Evolutionary conservation across 2,329 filamentous ascomycete genomes (phyloP), one percentile per base, ranked within the genome.

Genomic region (Penicillium decumbens): DNA sequence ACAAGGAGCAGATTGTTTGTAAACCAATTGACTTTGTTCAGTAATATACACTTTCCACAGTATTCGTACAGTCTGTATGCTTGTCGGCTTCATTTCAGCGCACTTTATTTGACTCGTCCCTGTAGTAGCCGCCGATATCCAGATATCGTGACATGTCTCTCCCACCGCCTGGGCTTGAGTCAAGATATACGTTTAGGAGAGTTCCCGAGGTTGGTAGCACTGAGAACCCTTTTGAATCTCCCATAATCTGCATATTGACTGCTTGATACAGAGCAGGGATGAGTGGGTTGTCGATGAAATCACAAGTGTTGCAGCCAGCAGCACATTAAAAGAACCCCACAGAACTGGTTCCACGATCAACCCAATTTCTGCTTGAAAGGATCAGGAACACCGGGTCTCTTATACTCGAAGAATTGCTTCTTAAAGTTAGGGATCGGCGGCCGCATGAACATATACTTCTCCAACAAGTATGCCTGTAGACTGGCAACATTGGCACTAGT

Each of bases 401-500:
- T 7, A 24, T 56, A 61, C 10, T 48, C 50, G 13, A 65, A 49
- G 72, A 76, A 61, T 42, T 61, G 63, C n/a, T 57, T 58, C 20
- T 59, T 59, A 53, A 65, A 71, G 9, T 63, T 59, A 29, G 59
- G 54, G 12, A 71, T 54, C 2, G 64, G 61, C 25, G 58, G 55
- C 24, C 60, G 66, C 3, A 65, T 49, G 20, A 72, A 70, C 64
- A 76, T 69, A 24, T 70, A 60, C 42, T 64, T 70, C 20, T 72
- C 66, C 54, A 77, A 50, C 15, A 74, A 23, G 45, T 57, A 53
- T 3, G 61, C 64, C 57, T 78, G 75, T 13, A 69, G 44, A 28
- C 67, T 73, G 35, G 73, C 75, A 38, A 72, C 53, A 50, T 68
- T 62, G 25, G 68, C 69, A 50, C 73, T 77, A 3, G 67, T 71